Conservation (phyloP, 108 stramenopile species). For the Nitzschia sp. region DNA sequence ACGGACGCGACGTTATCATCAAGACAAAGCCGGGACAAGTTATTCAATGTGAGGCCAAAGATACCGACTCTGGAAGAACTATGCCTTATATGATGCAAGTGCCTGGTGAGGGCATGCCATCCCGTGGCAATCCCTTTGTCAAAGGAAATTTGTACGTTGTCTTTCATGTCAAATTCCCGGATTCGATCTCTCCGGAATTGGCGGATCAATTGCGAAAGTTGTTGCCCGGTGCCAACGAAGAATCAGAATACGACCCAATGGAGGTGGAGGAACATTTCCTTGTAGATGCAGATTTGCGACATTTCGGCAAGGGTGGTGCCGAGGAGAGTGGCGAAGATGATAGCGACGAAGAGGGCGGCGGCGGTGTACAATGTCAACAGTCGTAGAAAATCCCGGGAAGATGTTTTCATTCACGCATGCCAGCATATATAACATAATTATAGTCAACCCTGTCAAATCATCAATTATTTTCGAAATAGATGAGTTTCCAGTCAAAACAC, state of each 20-base stretch:
- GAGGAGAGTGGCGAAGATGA: constrained; percentile 53
- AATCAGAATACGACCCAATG: constrained; percentile 79
- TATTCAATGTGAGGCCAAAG: constrained; percentile 70
- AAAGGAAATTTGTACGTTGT: constrained; percentile 91
- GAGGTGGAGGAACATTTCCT: constrained; percentile 90
- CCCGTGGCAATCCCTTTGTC: constrained; percentile 89
- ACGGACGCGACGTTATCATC: constrained; percentile 90
- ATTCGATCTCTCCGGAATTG: constrained; percentile 50
- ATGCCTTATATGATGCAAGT: constrained; percentile 87
- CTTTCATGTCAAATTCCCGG: constrained; percentile 92
- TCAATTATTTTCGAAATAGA: too few relatives aligned
- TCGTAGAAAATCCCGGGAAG: too few relatives aligned
- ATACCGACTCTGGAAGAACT: constrained; percentile 54
- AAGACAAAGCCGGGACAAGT: constrained; percentile 92
- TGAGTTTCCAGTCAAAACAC: too few relatives aligned
- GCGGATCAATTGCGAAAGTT: constrained; percentile 57
- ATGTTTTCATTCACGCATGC: too few relatives aligned
- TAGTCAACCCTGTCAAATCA: too few relatives aligned
- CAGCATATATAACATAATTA: too few relatives aligned
- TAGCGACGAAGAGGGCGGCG: constrained; percentile 76
- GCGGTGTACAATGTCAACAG: constrained; percentile 89
- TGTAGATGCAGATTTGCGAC: constrained; percentile 81
- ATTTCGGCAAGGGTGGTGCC: constrained; percentile 92
- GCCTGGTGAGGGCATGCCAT: constrained; percentile 96
- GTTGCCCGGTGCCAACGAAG: constrained; percentile 71